Percentiles rank a stretch among this genome's conserved stretches.
These are phyloP conservation scores for Galeopsis tetrahit DNA, from an alignment of 257 asterid species.

Conservation along the genomic window DNA sequence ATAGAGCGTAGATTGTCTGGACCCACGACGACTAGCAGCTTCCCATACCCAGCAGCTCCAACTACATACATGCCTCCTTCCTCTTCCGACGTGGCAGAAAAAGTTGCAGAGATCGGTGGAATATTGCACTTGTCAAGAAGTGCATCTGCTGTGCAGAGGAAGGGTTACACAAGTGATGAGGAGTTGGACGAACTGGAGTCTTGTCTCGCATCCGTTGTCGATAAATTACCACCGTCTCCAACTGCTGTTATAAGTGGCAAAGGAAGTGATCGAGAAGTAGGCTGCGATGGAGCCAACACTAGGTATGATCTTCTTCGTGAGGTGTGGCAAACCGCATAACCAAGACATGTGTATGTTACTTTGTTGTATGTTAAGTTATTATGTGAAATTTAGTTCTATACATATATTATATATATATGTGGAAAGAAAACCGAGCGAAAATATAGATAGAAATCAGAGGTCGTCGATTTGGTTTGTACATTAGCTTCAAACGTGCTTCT, in stretches of 20 bases:
- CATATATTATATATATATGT: not conserved
- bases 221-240: constrained; percentile 50
- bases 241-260: constrained; percentile 31
- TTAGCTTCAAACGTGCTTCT: not conserved
- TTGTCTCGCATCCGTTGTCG: constrained; percentile 57
- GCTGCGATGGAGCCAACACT: constrained; percentile 47
- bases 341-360: constrained; percentile 18
- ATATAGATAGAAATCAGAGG: constrained; percentile 24
- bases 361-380: constrained; percentile 14
- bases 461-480: constrained; percentile 18
- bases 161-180: constrained; percentile 94
- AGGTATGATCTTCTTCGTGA: constrained; percentile 92
- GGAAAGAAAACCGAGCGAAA: constrained; percentile 19
- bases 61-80: constrained; percentile 68
- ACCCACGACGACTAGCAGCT: constrained; percentile 48
- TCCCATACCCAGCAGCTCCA: constrained; percentile 80
- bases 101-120: constrained; percentile 59
- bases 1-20: constrained; percentile 61
- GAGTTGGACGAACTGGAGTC: constrained; percentile 83
- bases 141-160: constrained; percentile 76
- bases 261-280: constrained; percentile 34
- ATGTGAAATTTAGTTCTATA: constrained; percentile 6
- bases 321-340: constrained; percentile 68
- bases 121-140: constrained; percentile 53
- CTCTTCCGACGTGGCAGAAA: constrained; percentile 59